A percentile compares a stretch with the other conserved stretches of the same genome.
These are phyloP conservation scores for Delphinella strobiligena DNA, from an alignment of 2,329 filamentous ascomycete genomes.

Conservation along the genomic window DNA sequence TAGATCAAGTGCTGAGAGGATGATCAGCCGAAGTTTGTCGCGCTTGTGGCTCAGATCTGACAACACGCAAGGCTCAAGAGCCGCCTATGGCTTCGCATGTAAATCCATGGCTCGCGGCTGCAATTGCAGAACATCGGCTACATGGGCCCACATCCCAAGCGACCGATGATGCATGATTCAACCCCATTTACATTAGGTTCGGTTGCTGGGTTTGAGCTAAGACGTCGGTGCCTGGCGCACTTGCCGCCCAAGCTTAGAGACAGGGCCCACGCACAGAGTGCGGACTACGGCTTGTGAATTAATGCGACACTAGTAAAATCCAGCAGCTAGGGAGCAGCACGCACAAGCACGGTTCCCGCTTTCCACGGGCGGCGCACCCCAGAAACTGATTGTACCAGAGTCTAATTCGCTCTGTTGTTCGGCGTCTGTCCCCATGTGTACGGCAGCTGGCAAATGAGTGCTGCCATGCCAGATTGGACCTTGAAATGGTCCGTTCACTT, in stretches of 20 bases:
- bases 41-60: neutral
- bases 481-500: conserved; percentile 5
- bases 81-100: neutral
- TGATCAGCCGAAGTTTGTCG: neutral
- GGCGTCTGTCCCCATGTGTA: conserved; percentile 2
- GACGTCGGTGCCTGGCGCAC: neutral
- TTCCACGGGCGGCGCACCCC: conserved; percentile 3
- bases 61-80: neutral
- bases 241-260: conserved; percentile 5
- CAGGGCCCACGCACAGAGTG: conserved; percentile 3
- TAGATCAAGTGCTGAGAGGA: conserved; percentile 4
- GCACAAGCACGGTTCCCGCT: conserved; percentile 7
- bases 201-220: neutral
- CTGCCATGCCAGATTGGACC: conserved; percentile 5
- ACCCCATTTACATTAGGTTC: too few species aligned
- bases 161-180: neutral
- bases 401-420: conserved; percentile 7
- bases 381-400: conserved; percentile 7
- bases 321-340: conserved; percentile 6
- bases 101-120: neutral
- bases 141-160: neutral
- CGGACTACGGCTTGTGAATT: conserved; percentile 3
- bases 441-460: conserved; percentile 6
- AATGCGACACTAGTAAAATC: conserved; percentile 5
- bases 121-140: neutral